phyloP scores from a whole-genome alignment of 139 green algal genomes.

The Spirogloea muscicola region DNA sequence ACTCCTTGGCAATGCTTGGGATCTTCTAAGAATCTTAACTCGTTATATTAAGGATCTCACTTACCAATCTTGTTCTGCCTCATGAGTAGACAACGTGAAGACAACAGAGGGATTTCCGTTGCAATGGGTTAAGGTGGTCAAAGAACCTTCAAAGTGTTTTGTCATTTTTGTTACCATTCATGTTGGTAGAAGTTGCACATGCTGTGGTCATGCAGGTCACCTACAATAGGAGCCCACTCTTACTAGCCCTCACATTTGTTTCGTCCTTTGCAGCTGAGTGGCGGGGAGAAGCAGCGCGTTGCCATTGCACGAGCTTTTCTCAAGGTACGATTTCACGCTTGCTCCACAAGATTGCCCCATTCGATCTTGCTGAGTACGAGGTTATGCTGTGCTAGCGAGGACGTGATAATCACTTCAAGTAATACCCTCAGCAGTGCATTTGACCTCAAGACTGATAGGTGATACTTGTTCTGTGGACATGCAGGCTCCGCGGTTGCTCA shows the following conservation, averaged over 20 bases:
- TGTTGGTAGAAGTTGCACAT: not conserved
- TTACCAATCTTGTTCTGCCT: conserved; percentile 4
- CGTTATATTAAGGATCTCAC: not conserved
- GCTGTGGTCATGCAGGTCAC: not conserved
- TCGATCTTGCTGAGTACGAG: not conserved
- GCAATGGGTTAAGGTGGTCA: not conserved
- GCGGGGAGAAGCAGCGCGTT: conserved; percentile 93
- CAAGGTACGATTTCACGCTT: conserved; percentile 7
- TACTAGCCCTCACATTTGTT: conserved; percentile 59
- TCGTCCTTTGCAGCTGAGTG: conserved; percentile 76
- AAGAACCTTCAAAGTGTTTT: not conserved
- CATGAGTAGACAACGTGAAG: too few relatives aligned
- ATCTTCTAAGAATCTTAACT: conserved; percentile 46
- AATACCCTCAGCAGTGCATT: not conserved
- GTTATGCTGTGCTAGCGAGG: not conserved
- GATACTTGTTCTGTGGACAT: not conserved
- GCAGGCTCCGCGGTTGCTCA: conserved; percentile 69
- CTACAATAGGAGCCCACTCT: not conserved
- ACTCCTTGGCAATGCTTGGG: conserved; percentile 61
- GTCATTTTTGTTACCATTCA: not conserved
- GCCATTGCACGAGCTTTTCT: conserved; percentile 85
- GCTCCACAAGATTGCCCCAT: not conserved
- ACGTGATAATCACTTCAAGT: not conserved
- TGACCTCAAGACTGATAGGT: not conserved
- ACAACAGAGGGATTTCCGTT: too few relatives aligned